Percentiles rank a stretch among this genome's conserved stretches.
Conservation (phyloP, 495 filamentous ascomycete genomes). For the Tuber indicum region DNA sequence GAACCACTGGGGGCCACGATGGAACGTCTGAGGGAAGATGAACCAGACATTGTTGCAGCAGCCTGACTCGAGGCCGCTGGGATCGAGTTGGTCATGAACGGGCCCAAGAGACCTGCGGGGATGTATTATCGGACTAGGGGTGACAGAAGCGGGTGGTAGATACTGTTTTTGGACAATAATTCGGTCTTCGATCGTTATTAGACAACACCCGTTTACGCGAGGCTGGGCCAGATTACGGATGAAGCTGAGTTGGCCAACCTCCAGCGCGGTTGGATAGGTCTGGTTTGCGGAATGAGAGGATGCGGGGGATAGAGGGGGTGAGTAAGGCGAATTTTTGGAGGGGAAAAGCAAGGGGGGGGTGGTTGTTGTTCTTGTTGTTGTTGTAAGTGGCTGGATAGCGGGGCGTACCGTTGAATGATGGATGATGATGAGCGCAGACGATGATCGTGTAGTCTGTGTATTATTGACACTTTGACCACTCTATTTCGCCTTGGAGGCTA, state of each 20-base stretch:
- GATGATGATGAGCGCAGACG: neutral
- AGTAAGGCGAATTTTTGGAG: constrained; percentile 10
- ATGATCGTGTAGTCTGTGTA: neutral
- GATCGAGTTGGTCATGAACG: constrained; percentile 40
- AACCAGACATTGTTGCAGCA: constrained; percentile 35
- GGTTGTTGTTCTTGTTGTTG: neutral
- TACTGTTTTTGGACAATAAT: constrained; percentile 21
- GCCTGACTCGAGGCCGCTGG: constrained; percentile 36
- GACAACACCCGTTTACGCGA: constrained; percentile 30
- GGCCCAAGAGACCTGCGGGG: constrained; percentile 25
- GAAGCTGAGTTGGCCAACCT: constrained; percentile 2
- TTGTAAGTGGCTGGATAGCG: neutral
- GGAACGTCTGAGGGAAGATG: constrained; percentile 42
- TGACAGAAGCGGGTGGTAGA: constrained; percentile 11
- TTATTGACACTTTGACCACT: neutral
- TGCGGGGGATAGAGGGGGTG: constrained; percentile 19
- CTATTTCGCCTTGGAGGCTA: neutral
- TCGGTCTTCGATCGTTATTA: constrained; percentile 28
- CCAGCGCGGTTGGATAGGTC: constrained; percentile 15
- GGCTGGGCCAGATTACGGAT: neutral
- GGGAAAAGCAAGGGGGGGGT: constrained; percentile 3
- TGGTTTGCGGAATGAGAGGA: constrained; percentile 18
- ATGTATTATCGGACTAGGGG: neutral
- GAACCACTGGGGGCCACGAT: constrained; percentile 46
- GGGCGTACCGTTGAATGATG: constrained; percentile 2